phyloP scores from a whole-genome alignment of 495 filamentous ascomycete species.

The Filosporella fistucella region DNA sequence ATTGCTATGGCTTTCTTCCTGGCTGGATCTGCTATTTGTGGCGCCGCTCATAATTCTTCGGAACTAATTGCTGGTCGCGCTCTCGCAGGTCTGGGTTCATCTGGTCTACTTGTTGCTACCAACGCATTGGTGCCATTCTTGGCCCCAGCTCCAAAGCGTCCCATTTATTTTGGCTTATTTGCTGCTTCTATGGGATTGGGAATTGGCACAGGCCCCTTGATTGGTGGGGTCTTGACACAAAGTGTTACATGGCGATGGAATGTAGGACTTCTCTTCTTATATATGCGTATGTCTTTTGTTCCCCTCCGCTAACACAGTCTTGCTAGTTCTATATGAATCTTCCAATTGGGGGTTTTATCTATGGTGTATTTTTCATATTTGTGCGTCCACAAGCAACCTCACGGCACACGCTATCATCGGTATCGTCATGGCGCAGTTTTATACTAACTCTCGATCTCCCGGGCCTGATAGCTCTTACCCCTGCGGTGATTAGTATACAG shows the following conservation, averaged over 20 bases:
- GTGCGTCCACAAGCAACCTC: constrained; percentile 13
- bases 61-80: constrained; percentile 51
- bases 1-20: too few relatives aligned
- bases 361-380: constrained; percentile 35
- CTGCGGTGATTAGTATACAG: constrained; percentile 15
- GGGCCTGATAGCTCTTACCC: constrained; percentile 46
- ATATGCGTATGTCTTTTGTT: not conserved
- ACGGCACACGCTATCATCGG: not conserved
- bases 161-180: constrained; percentile 11
- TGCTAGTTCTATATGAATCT: not conserved
- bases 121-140: constrained; percentile 49
- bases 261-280: constrained; percentile 2
- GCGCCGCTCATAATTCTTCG: constrained; percentile 39
- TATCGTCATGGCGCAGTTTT: not conserved
- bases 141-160: constrained; percentile 39
- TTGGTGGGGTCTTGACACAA: constrained; percentile 23
- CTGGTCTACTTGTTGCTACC: constrained; percentile 38
- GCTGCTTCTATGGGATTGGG: constrained; percentile 23
- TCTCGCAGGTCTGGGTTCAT: constrained; percentile 45
- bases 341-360: constrained; percentile 35
- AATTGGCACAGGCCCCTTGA: constrained; percentile 43
- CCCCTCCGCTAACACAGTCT: not conserved
- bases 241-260: constrained; percentile 24
- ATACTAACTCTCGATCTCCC: constrained; percentile 35
- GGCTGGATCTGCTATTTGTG: constrained; percentile 50